Percentiles rank a stretch among this genome's conserved stretches.
These are phyloP conservation scores for Camellia granthamiana DNA, from an alignment of 148 eudicot species.

Conservation along the genomic window DNA sequence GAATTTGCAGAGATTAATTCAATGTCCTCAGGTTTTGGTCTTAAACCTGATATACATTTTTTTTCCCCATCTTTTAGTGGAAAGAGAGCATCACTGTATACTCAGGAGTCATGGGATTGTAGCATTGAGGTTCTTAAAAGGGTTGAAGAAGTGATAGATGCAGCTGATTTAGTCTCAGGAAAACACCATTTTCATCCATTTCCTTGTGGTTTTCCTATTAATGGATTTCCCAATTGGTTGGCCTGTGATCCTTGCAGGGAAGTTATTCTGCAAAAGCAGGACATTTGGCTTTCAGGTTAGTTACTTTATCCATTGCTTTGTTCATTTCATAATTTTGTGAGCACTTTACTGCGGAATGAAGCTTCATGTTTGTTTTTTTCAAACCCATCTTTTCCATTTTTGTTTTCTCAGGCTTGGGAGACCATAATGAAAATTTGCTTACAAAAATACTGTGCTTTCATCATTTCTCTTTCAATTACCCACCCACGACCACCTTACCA, in stretches of 20 bases:
- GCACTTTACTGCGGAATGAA: too few relatives aligned
- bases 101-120: constrained; percentile 95
- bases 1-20: background rate
- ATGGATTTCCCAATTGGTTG: constrained; percentile 72
- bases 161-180: constrained; percentile 32
- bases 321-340: background rate
- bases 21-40: background rate
- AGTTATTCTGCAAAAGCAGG: constrained; percentile 23
- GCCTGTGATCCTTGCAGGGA: constrained; percentile 53
- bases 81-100: constrained; percentile 48
- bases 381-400: too few relatives aligned
- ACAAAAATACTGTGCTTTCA: too few relatives aligned
- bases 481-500: too few relatives aligned
- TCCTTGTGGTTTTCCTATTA: constrained; percentile 66
- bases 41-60: background rate
- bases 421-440: too few relatives aligned
- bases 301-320: background rate
- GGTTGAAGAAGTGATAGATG: constrained; percentile 48
- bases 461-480: too few relatives aligned
- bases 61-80: constrained; percentile 33
- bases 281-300: constrained; percentile 40
- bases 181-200: constrained; percentile 59
- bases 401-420: too few relatives aligned
- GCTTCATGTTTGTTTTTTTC: too few relatives aligned
- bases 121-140: constrained; percentile 90